These are phyloP conservation scores for Cordyceps farinosa DNA, from an alignment of 2,329 filamentous ascomycete genomes.

Conservation along the genomic window DNA sequence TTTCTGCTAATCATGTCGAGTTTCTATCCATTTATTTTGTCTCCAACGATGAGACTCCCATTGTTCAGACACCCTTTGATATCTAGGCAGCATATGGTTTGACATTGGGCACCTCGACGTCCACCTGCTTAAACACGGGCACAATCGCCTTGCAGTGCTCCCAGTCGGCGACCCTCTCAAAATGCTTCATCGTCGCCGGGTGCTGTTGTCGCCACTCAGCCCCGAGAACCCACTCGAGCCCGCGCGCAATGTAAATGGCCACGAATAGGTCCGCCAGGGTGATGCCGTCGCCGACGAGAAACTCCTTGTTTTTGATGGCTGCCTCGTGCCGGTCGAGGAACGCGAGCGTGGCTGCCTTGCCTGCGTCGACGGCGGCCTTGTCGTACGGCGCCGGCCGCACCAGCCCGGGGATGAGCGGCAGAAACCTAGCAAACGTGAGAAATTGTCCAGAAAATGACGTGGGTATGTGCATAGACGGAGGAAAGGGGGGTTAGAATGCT, in stretches of 20 bases:
- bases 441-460: neutral
- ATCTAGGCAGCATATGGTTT: neutral
- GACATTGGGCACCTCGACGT: conserved; percentile 1
- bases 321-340: conserved; percentile 9
- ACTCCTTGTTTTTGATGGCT: neutral
- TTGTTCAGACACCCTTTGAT: neutral
- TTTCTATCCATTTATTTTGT: neutral
- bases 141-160: neutral
- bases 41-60: too few species aligned
- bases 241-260: conserved; percentile 6
- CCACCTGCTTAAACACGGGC: neutral
- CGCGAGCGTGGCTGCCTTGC: conserved; percentile 3
- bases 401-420: conserved; percentile 9
- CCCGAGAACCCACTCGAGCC: conserved; percentile 10
- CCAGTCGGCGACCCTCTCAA: conserved; percentile 4
- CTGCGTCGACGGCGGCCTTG: conserved; percentile 5
- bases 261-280: conserved; percentile 9
- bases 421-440: neutral
- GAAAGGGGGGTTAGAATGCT: neutral
- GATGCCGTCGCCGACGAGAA: conserved; percentile 3
- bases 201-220: neutral
- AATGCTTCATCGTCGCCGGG: conserved; percentile 7
- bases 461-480: too few species aligned
- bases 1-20: neutral
- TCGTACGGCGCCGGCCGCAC: conserved; percentile 8